phyloP scores from a whole-genome alignment of 768 basidiomycete genomes.

The Terana coerulea region DNA sequence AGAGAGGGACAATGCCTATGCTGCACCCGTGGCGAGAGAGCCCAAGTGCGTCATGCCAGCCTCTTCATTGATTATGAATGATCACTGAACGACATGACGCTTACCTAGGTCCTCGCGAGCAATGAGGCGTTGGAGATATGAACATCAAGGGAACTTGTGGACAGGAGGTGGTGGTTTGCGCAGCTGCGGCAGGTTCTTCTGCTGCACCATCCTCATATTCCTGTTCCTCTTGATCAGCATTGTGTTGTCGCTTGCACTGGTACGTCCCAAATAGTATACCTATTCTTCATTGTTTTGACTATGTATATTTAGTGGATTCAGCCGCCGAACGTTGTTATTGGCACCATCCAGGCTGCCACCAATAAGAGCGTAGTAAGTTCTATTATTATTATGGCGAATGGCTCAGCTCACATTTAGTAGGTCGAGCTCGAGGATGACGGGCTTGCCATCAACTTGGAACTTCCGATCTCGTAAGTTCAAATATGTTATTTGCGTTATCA shows the following conservation, averaged over 20 bases:
- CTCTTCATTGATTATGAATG: no score
- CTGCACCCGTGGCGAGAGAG: conserved; percentile 4
- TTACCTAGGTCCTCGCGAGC: conserved; percentile 19
- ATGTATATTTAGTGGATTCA: conserved; percentile 58
- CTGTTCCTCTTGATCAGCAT: conserved; percentile 66
- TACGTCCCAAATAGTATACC: conserved; percentile 30
- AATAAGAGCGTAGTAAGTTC: conserved; percentile 43
- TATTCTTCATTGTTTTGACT: neutral
- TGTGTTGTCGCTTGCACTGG: conserved; percentile 62
- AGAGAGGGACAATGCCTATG: conserved; percentile 21
- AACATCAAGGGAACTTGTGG: conserved; percentile 65
- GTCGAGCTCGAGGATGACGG: conserved; percentile 37
- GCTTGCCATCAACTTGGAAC: conserved; percentile 53
- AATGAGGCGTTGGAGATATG: conserved; percentile 37
- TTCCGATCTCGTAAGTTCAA: conserved; percentile 59
- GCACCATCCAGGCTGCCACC: conserved; percentile 34
- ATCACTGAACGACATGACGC: neutral
- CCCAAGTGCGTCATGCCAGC: conserved; percentile 24
- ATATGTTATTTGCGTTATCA: neutral
- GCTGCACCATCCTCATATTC: conserved; percentile 66
- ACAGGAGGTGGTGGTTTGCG: conserved; percentile 58
- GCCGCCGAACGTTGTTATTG: conserved; percentile 65
- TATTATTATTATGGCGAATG: neutral
- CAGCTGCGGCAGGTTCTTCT: conserved; percentile 68
- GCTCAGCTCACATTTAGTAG: neutral